A percentile compares a stretch with the other conserved stretches of the same genome.
These are phyloP conservation scores for Vaucheria bursata DNA, from an alignment of 352 stramenopile species.

Conservation along the genomic window DNA sequence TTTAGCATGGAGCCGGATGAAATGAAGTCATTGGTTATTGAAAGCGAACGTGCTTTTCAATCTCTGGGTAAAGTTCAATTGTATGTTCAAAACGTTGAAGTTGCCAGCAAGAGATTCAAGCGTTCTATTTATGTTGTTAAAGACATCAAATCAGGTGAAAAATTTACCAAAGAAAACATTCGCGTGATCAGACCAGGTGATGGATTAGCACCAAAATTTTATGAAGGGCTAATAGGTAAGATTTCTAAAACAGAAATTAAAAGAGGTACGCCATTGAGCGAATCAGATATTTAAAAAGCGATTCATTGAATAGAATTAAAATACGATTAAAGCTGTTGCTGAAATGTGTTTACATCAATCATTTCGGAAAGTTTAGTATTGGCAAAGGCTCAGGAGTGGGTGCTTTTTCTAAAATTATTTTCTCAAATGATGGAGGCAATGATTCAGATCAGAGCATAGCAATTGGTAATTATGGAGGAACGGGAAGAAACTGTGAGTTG, in stretches of 20 bases:
- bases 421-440: too few species aligned
- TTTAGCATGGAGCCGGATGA: not conserved
- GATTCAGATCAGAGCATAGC: too few species aligned
- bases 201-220: not conserved
- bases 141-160: not conserved
- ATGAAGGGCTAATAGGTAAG: not conserved
- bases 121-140: not conserved
- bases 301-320: too few species aligned
- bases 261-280: not conserved
- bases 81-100: not conserved
- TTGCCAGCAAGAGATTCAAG: not conserved
- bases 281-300: too few species aligned
- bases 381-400: too few species aligned
- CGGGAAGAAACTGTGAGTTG: too few species aligned
- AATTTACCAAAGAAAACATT: not conserved
- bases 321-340: too few species aligned
- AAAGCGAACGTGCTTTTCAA: too few species aligned
- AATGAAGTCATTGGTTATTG: not conserved
- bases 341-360: too few species aligned
- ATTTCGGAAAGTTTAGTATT: too few species aligned
- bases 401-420: too few species aligned
- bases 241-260: not conserved
- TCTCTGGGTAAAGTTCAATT: not conserved
- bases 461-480: too few species aligned
- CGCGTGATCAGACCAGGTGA: not conserved